Percentiles rank a stretch among this genome's conserved stretches.
Evolutionary conservation across 177 flowering plant genomes (phyloP).

Genomic region (Vitis hybrid): DNA sequence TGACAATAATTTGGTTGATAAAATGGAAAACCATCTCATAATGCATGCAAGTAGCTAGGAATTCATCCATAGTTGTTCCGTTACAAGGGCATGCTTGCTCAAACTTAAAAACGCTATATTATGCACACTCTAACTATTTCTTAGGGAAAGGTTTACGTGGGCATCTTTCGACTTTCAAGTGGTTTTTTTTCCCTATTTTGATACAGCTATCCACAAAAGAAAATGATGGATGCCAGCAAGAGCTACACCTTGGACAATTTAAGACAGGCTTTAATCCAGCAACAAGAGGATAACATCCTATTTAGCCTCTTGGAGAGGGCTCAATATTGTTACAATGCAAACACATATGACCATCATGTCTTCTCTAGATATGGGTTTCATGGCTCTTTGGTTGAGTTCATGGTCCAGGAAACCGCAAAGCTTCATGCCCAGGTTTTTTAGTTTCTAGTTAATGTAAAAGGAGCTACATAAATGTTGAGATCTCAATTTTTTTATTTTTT

Average conservation of each 20-base stretch:
- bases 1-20: no score
- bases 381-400: conserved; percentile 64
- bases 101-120: no score
- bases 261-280: conserved; percentile 42
- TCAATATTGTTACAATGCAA: conserved; percentile 54
- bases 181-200: background rate
- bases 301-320: conserved; percentile 70
- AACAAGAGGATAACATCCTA: conserved; percentile 58
- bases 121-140: no score
- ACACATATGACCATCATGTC: conserved; percentile 45
- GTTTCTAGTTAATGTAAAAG: background rate
- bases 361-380: conserved; percentile 47
- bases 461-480: background rate
- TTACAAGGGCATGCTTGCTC: no score
- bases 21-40: no score
- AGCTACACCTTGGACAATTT: conserved; percentile 57
- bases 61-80: no score
- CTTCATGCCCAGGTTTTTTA: conserved; percentile 52
- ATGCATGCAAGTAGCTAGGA: no score
- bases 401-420: conserved; percentile 65
- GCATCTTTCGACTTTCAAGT: no score
- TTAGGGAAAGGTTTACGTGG: no score
- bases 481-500: background rate
- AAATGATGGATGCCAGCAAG: conserved; percentile 51
- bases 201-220: conserved; percentile 33